These are phyloP conservation scores for Amylostereum areolatum DNA, from an alignment of 1,284 basidiomycete species.

Conservation along the genomic window DNA sequence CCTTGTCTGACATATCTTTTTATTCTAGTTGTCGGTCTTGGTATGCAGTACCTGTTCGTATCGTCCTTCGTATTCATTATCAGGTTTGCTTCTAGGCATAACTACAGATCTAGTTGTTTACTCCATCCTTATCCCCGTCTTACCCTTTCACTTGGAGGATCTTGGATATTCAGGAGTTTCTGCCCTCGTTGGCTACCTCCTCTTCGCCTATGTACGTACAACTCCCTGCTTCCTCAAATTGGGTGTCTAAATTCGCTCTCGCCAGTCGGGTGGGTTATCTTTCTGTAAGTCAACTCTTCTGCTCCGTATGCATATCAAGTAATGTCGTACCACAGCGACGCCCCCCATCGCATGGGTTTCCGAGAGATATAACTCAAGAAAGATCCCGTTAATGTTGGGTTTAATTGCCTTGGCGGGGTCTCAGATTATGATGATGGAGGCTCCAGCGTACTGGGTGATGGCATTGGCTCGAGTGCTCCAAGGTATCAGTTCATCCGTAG, in stretches of 20 bases:
- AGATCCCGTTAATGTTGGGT: slow-evolving; percentile 54
- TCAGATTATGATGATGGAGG: slow-evolving; percentile 73
- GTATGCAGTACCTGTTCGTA: neutral
- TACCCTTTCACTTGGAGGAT: slow-evolving; percentile 65
- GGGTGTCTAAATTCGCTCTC: neutral
- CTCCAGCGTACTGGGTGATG: slow-evolving; percentile 67
- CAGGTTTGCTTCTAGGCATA: slow-evolving; percentile 38
- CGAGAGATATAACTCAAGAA: slow-evolving; percentile 51
- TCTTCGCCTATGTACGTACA: slow-evolving; percentile 53
- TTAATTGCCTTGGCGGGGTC: slow-evolving; percentile 50
- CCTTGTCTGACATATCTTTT: neutral
- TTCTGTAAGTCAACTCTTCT: slow-evolving; percentile 16
- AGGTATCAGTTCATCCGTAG: slow-evolving; percentile 66
- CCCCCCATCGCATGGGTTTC: slow-evolving; percentile 66
- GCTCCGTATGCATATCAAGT: neutral
- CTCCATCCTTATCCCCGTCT: slow-evolving; percentile 66
- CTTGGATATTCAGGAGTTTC: slow-evolving; percentile 51
- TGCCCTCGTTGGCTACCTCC: slow-evolving; percentile 59
- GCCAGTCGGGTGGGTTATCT: slow-evolving; percentile 28
- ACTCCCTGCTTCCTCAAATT: neutral
- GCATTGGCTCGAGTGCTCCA: slow-evolving; percentile 65
- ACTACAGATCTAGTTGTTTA: slow-evolving; percentile 61
- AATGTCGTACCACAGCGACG: slow-evolving; percentile 40
- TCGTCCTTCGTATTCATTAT: neutral
- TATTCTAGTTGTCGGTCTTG: slow-evolving; percentile 8